phyloP scores from a whole-genome alignment of 2,329 filamentous ascomycete species.

The Aureobasidium melanogenum region DNA sequence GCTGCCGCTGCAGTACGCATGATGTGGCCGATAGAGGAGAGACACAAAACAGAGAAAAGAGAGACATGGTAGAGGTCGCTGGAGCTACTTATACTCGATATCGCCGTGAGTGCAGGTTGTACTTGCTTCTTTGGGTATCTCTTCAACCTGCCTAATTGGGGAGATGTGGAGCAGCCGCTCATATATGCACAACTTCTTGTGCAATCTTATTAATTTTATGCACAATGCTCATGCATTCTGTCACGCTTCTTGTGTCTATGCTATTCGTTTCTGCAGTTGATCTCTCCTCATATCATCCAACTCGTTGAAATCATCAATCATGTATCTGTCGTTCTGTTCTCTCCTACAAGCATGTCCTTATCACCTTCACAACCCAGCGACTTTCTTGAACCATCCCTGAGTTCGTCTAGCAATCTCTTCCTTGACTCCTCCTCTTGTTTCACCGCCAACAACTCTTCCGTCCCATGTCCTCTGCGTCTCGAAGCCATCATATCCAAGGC shows the following conservation, averaged over 20 bases:
- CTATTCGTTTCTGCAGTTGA: background rate
- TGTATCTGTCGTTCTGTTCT: too few relatives aligned
- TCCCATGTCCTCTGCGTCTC: slow-evolving; percentile 30
- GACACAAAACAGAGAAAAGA: background rate
- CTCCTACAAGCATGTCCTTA: background rate
- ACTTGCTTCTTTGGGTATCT: slow-evolving; percentile 6
- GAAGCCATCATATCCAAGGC: slow-evolving; percentile 26
- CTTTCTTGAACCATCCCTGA: slow-evolving; percentile 40
- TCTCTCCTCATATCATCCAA: background rate
- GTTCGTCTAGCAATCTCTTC: slow-evolving; percentile 17
- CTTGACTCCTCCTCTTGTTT: slow-evolving; percentile 15
- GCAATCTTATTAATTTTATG: background rate
- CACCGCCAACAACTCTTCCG: slow-evolving; percentile 29
- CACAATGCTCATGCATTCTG: background rate
- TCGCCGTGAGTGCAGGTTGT: background rate
- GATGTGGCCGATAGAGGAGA: background rate
- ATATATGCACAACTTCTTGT: slow-evolving; percentile 14
- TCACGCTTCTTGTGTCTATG: background rate
- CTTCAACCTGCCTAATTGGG: background rate
- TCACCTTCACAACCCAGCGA: slow-evolving; percentile 23
- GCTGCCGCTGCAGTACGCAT: background rate
- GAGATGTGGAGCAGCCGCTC: slow-evolving; percentile 13
- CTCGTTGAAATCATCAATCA: background rate
- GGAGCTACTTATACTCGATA: background rate
- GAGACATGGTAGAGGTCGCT: background rate